Base-by-base conservation (phyloP, 1,284 basidiomycete genomes). In the Sphaerobolus stellatus region DNA sequence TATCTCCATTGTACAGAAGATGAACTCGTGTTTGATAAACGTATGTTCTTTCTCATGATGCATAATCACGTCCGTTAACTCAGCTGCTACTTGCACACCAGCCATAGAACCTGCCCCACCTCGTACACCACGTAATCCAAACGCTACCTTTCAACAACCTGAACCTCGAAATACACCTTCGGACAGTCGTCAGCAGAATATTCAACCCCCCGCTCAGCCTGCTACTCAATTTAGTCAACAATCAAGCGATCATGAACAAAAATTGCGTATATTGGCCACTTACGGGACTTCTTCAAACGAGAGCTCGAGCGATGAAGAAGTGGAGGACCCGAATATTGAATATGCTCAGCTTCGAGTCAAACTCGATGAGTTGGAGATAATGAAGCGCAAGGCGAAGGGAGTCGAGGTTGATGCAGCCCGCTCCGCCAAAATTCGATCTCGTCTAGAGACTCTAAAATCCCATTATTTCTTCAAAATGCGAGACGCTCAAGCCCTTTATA, bases 401-500 rank as follows among this genome's bases (percentile, higher is more conserved):
- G 62, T 74, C 60, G 50, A 70, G 58, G 61, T 78, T 61, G 71
- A 80, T 52, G 67, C 71, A 22, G 66, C 65, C 3, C 6, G 8
- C 24, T 31, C 45, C 6, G 34, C 20, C 9, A 18, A 44, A 25
- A 68, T 94, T 47, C 80, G 80, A 22, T 71, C 75, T 53, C 80
- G 76, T 40, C 73, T 94, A 28, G 69, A 75, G 28, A 72, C 72
- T 30, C 66, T 88, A 18, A 82, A 83, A 66, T 75, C 76, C 45
- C 82, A 88, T 63, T 92, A 93, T 62, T 79, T 94, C 60, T 94
- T 94, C 63, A 80, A 84, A 57, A 74, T 82, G 59, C 80, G 77
- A 56, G 87, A 90, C 56, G 91, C 84, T 31, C 81, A 90, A 59
- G 73, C 71, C 3, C 66, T 78, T 6, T 89, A 86, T 66, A 75